A percentile compares a stretch with the other conserved stretches of the same genome.
Evolutionary conservation across 768 basidiomycete species (phyloP).

Genomic region (Ramaria sp.): DNA sequence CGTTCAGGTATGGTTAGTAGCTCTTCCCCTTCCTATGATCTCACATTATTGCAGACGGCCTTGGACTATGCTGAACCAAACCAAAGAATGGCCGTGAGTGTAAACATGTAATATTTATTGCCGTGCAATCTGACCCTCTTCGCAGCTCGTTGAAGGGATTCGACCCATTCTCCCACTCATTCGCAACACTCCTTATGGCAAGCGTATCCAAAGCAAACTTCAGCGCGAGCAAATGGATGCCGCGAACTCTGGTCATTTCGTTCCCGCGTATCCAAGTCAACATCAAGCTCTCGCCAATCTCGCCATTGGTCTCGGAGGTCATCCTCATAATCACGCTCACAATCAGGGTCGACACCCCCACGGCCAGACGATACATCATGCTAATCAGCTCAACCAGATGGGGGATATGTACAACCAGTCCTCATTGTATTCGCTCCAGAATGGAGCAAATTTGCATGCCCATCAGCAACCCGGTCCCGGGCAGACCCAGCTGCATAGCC

Average conservation of each 20-base stretch:
- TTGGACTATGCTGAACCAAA: slow-evolving; percentile 94
- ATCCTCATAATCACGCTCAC: slow-evolving; percentile 47
- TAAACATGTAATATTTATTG: background rate
- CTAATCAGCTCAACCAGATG: slow-evolving; percentile 40
- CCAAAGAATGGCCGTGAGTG: slow-evolving; percentile 64
- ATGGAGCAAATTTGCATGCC: slow-evolving; percentile 26
- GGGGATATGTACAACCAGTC: slow-evolving; percentile 44
- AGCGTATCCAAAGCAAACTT: slow-evolving; percentile 97
- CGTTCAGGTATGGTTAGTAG: slow-evolving; percentile 52
- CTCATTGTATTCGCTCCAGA: slow-evolving; percentile 6
- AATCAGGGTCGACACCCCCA: slow-evolving; percentile 38
- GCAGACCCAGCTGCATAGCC: slow-evolving; percentile 40
- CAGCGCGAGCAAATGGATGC: slow-evolving; percentile 83
- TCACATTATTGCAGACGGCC: slow-evolving; percentile 54
- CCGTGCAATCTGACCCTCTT: background rate
- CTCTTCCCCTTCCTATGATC: slow-evolving; percentile 13
- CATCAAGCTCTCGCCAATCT: slow-evolving; percentile 51
- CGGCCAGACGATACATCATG: slow-evolving; percentile 23
- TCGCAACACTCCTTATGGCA: slow-evolving; percentile 98
- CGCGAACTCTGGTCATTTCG: slow-evolving; percentile 7
- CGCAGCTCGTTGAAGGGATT: slow-evolving; percentile 83
- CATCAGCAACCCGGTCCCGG: slow-evolving; percentile 27
- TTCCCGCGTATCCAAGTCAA: slow-evolving; percentile 38
- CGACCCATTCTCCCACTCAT: slow-evolving; percentile 97
- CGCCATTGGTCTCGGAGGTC: slow-evolving; percentile 35